A percentile compares a stretch with the other conserved stretches of the same genome.
Evolutionary conservation across 805 yeast genomes (phyloP).

Genomic region (Monosporozyma servazzii): DNA sequence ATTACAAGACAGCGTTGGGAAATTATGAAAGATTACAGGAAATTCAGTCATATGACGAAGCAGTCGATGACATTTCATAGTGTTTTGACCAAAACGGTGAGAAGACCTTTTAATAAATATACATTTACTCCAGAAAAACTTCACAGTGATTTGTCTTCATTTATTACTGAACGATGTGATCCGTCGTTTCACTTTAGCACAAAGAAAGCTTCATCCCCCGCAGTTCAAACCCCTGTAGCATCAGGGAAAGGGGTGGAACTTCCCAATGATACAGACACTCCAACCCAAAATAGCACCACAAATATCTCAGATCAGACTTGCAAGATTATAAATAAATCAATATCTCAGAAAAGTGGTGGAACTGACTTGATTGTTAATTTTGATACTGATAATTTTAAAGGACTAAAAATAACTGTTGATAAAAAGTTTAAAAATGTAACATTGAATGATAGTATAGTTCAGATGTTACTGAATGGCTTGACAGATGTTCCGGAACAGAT

Average conservation of each 20-base stretch:
- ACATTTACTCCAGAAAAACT: slow-evolving; percentile 5
- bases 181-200: slow-evolving; percentile 4
- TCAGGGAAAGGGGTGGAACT: not conserved
- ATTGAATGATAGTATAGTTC: slow-evolving; percentile 5
- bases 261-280: not conserved
- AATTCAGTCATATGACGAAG: slow-evolving; percentile 14
- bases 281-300: not conserved
- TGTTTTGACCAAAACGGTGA: slow-evolving; percentile 15
- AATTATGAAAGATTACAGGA: slow-evolving; percentile 11
- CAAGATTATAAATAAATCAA: not conserved
- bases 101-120: slow-evolving; percentile 11
- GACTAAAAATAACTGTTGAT: slow-evolving; percentile 8
- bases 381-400: not conserved
- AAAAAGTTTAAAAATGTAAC: slow-evolving; percentile 9
- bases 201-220: not conserved
- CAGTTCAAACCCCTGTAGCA: not conserved
- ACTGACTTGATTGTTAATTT: not conserved
- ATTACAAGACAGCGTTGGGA: slow-evolving; percentile 43
- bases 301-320: not conserved
- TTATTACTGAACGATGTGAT: slow-evolving; percentile 2
- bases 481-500: not conserved
- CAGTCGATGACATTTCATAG: slow-evolving; percentile 16
- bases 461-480: not conserved
- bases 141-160: slow-evolving; percentile 9
- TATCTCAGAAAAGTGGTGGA: not conserved